A percentile compares a stretch with the other conserved stretches of the same genome.
These are phyloP conservation scores for Brettanomyces nanus DNA, from an alignment of 805 yeast genomes.

Conservation along the genomic window DNA sequence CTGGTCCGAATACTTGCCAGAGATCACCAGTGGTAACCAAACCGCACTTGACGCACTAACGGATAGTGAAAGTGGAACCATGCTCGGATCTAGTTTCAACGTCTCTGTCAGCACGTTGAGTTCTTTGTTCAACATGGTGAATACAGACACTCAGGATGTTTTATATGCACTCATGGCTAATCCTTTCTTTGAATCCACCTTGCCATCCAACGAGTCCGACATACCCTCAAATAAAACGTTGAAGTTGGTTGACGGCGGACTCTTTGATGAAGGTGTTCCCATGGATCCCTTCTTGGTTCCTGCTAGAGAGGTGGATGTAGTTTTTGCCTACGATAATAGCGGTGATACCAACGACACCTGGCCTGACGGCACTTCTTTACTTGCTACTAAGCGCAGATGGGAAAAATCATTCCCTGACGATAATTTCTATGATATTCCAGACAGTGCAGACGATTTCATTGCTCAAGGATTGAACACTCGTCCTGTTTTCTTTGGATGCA, in stretches of 20 bases:
- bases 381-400: constrained; percentile 44
- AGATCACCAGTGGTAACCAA: constrained; percentile 9
- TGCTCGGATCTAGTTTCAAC: constrained; percentile 13
- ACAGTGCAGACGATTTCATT: constrained; percentile 45
- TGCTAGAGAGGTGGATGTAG: constrained; percentile 48
- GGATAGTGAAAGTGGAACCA: neutral
- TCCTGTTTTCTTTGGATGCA: constrained; percentile 80
- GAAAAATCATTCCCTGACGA: constrained; percentile 39
- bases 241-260: constrained; percentile 24
- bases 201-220: constrained; percentile 25
- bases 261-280: constrained; percentile 50
- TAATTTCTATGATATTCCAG: constrained; percentile 66
- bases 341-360: constrained; percentile 43
- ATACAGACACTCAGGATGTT: constrained; percentile 36
- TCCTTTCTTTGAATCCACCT: constrained; percentile 30
- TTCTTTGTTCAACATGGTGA: constrained; percentile 25
- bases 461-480: constrained; percentile 46
- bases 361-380: constrained; percentile 60
- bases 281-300: constrained; percentile 54
- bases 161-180: constrained; percentile 36
- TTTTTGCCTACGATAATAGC: constrained; percentile 56
- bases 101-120: constrained; percentile 11
- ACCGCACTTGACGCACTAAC: constrained; percentile 4
- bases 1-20: constrained; percentile 8
- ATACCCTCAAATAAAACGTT: constrained; percentile 11